phyloP scores from a whole-genome alignment of 2,329 filamentous ascomycete genomes.

The Botrytis byssoidea region DNA sequence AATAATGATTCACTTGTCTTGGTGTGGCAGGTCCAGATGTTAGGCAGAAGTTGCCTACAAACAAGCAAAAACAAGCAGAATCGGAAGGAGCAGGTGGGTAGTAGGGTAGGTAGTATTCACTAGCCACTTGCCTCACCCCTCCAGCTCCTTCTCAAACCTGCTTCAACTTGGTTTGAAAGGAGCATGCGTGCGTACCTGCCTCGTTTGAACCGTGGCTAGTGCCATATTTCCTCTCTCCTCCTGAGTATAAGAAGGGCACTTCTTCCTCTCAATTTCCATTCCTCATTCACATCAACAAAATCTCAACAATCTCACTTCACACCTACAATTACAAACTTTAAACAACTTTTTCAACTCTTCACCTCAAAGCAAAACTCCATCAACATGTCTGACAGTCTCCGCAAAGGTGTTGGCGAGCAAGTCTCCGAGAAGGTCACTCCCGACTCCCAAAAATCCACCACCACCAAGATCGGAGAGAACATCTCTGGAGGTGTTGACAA shows the following conservation, averaged over 20 bases:
- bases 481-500: slow-evolving; percentile 47
- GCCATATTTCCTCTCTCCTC: background rate
- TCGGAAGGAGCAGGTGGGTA: background rate
- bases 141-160: no score
- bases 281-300: background rate
- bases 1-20: background rate
- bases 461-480: slow-evolving; percentile 43
- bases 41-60: background rate
- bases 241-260: slow-evolving; percentile 1
- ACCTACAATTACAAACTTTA: background rate
- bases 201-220: background rate
- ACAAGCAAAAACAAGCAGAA: background rate
- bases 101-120: background rate
- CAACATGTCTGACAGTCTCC: slow-evolving; percentile 32
- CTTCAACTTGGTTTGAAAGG: background rate
- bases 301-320: background rate
- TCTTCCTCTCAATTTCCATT: background rate
- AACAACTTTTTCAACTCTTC: background rate
- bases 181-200: background rate
- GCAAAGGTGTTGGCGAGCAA: slow-evolving; percentile 52
- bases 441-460: slow-evolving; percentile 53
- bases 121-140: background rate
- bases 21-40: background rate
- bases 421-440: slow-evolving; percentile 51
- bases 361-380: background rate